Evolutionary conservation across 2,329 filamentous ascomycete species (phyloP), one percentile per base, ranked within the genome.

Genomic region (Daldinia sp.): DNA sequence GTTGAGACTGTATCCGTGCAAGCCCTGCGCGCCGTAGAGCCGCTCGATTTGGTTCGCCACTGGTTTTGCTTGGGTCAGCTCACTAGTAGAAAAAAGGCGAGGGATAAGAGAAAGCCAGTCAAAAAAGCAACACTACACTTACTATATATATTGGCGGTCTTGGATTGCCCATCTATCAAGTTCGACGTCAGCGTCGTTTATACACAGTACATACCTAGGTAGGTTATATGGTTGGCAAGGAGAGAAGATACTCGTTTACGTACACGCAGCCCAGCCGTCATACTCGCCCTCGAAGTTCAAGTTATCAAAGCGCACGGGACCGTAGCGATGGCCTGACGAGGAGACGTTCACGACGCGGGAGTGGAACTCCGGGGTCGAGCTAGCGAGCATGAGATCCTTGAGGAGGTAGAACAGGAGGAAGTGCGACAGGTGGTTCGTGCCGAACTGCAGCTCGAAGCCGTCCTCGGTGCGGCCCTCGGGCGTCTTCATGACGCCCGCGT

Each of bases 321-420:
- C 15, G 13, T 33, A 51, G 13, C 26, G 26, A 51, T 33, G 46
- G 26, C 46, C 46, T 30, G 26, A 12, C 46, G 46, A 50, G 26
- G 46, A 51, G 15, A 51, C 26, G 15, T 51, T 51, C 26, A 51
- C 46, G 2, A 33, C 46, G 15, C 46, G 46, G 2, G 46, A 51
- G 15, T 30, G 15, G 46, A 51, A 51, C 46, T 74, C 71, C 0
- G 81, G 76, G 1, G 80, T 82, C 3, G 80, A 72, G n/a, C 79
- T 79, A 1, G 79, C 74, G 2, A 87, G 78, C 6, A 87, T 74
- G 0, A 80, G 71, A 2, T 81, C 76, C 63, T 82, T 82, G 44
- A 88, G 77, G 1, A 87, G 79, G 44, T 86, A 79, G 73, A 86
- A 84, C 12, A 88, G 79, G 0, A 88, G 79, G 77, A 88, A 88